Evolutionary conservation across 495 filamentous ascomycete genomes (phyloP), one percentile per base, ranked within the genome.

Genomic region (Podospora tetraspora): DNA sequence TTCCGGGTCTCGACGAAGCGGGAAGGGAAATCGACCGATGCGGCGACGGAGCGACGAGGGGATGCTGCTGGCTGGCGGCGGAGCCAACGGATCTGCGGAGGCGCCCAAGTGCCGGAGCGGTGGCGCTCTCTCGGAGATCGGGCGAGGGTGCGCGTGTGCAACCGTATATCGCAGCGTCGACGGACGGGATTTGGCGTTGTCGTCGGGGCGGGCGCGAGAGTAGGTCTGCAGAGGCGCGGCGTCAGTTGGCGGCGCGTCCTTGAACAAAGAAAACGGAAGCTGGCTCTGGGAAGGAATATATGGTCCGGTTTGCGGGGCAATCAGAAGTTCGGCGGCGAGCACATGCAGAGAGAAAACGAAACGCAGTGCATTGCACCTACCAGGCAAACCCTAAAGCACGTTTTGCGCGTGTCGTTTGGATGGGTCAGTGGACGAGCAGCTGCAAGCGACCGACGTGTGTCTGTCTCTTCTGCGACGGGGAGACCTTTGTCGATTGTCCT

Each of bases 31-130:
- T 11, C 37, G 29, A 22, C 29, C 27, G 65, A 57, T 22, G 64
- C 64, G 62, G 24, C 64, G 64, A 22, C 24, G 34, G 9, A 25
- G 30, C 56, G 64, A 29, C 3, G 27, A 4, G 27, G 27, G 4
- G 32, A 37, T 27, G 27, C 27, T 57, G n/a, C 21, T 56, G 64
- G 29, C n/a, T 56, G 52, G n/a, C 24, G 43, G 62, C 43, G 22
- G 25, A 30, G 62, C 13, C 13, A 64, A 27, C 27, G 27, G 34
- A 60, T 60, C 59, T 9, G 62, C 62, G 21, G 43, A 64, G 34
- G 62, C 62, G 62, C 62, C 22, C 62, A 57, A 58, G 43, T 56
- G 59, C 59, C 59, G 59, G 59, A 60, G 22, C 23, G 59, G 23
- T 60, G 59, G 23, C 27, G 59, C 23, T 29, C 27, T 29, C 9